These are phyloP conservation scores for Corylus americana DNA, from an alignment of 306 rosid species.

Conservation along the genomic window DNA sequence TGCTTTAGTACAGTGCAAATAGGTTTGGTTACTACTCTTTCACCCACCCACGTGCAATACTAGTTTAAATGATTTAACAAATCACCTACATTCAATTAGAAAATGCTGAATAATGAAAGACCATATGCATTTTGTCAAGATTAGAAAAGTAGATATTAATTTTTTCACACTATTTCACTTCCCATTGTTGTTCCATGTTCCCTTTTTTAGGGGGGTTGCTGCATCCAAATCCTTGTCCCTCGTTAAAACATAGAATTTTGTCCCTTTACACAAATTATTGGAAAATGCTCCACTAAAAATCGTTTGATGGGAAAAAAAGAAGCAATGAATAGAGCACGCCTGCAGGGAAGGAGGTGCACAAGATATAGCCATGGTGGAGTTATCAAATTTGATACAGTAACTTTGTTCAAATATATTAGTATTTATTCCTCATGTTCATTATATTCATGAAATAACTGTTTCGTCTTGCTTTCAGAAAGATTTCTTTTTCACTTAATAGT, in stretches of 20 bases:
- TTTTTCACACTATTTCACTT: neutral
- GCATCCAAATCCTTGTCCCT: neutral
- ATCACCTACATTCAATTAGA: too few species aligned
- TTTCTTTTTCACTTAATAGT: neutral
- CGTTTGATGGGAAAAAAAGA: neutral
- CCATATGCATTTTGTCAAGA: neutral
- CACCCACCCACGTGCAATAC: neutral
- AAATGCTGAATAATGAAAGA: too few species aligned
- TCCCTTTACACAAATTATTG: neutral
- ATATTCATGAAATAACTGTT: neutral
- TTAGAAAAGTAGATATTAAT: too few species aligned
- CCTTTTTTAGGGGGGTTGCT: neutral
- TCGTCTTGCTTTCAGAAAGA: neutral
- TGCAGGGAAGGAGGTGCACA: neutral
- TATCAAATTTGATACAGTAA: neutral
- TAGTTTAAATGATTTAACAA: too few species aligned
- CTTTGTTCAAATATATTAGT: neutral
- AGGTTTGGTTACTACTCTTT: neutral
- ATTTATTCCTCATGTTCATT: neutral
- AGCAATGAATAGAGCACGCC: neutral
- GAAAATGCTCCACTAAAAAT: neutral
- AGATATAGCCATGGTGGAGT: neutral
- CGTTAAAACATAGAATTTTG: neutral
- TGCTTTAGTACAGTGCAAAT: neutral
- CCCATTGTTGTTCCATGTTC: neutral